These are phyloP conservation scores for Dovyalis caffra DNA, from an alignment of 345 rosid genomes.

Conservation along the genomic window DNA sequence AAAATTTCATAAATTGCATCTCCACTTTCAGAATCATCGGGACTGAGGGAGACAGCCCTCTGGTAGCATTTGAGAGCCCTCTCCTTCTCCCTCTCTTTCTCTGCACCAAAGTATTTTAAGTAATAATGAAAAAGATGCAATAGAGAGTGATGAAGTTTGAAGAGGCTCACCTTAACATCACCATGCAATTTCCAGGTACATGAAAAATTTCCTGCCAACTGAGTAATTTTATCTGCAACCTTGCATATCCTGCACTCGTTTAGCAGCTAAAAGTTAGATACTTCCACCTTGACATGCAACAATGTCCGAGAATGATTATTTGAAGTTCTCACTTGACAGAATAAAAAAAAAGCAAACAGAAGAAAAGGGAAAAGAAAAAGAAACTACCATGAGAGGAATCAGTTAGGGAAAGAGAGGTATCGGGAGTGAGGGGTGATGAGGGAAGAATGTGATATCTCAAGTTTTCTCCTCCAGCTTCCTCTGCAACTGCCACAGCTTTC, in stretches of 20 bases:
- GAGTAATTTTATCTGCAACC: constrained; percentile 47
- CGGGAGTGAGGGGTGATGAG: too few relatives aligned
- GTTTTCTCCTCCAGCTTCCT: too few relatives aligned
- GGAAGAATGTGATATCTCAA: too few relatives aligned
- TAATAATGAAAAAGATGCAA: too few relatives aligned
- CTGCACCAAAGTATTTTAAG: too few relatives aligned
- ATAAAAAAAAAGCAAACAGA: too few relatives aligned
- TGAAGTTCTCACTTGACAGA: too few relatives aligned
- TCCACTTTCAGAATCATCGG: constrained; percentile 71
- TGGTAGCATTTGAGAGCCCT: constrained; percentile 93
- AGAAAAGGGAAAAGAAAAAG: too few relatives aligned
- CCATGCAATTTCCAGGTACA: constrained; percentile 87
- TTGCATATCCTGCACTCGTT: constrained; percentile 56
- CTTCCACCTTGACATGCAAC: neutral
- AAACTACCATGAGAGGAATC: too few relatives aligned
- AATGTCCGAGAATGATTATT: neutral
- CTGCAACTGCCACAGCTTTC: too few relatives aligned
- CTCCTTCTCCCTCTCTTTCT: neutral
- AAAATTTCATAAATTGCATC: constrained; percentile 80
- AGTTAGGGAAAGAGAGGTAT: too few relatives aligned
- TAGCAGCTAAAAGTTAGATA: constrained; percentile 9
- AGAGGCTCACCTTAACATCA: constrained; percentile 65
- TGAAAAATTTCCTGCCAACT: constrained; percentile 61
- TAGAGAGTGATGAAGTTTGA: neutral
- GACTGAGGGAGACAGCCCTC: constrained; percentile 63